These are phyloP conservation scores for Sporothrix schenckii DNA, from an alignment of 2,329 filamentous ascomycete species.

Conservation along the genomic window DNA sequence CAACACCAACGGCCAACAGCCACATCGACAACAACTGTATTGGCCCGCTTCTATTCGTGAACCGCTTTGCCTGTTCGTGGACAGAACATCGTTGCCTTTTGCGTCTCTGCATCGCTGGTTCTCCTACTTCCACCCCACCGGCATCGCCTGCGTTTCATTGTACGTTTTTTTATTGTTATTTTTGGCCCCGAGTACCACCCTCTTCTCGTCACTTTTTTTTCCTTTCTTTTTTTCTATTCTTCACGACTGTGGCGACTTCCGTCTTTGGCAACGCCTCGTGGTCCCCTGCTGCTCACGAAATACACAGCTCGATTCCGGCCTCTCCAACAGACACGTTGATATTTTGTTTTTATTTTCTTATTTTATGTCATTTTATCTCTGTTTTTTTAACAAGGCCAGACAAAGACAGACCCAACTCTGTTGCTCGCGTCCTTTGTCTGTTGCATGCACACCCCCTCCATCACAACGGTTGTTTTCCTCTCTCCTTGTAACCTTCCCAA, in stretches of 20 bases:
- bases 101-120: constrained; percentile 11
- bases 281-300: neutral
- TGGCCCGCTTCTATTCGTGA: constrained; percentile 9
- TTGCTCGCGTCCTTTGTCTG: neutral
- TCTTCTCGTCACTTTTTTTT: neutral
- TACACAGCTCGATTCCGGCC: constrained; percentile 4
- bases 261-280: neutral
- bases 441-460: constrained; percentile 16
- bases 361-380: neutral
- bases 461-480: neutral
- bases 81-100: constrained; percentile 10
- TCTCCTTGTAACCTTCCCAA: neutral
- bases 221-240: neutral
- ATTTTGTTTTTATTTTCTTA: neutral
- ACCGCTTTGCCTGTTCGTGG: neutral
- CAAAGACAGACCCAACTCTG: neutral
- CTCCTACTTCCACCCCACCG: neutral
- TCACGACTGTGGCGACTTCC: neutral
- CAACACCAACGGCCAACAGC: constrained; percentile 2
- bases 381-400: neutral
- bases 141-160: constrained; percentile 10
- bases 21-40: too few species aligned
- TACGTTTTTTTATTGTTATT: neutral
- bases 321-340: constrained; percentile 8
- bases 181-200: neutral